These are phyloP conservation scores for Salix suchowensis DNA, from an alignment of 345 rosid species.

Conservation along the genomic window DNA sequence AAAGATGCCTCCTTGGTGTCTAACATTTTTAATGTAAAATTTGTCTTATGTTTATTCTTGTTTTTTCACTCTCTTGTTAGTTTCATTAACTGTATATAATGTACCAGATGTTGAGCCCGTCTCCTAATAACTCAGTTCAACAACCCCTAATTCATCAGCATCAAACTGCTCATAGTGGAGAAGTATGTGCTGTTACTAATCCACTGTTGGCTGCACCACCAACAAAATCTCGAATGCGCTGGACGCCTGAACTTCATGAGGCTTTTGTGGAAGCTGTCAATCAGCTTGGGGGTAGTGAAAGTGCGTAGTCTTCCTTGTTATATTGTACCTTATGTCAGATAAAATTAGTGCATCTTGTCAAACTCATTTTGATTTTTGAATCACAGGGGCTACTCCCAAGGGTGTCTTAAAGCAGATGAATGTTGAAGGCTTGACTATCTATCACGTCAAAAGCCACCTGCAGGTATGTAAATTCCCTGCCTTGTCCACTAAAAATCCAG, in stretches of 20 bases:
- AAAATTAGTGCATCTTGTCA: not conserved
- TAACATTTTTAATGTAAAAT: not conserved
- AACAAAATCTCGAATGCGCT: slow-evolving; percentile 77
- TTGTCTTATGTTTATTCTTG: not conserved
- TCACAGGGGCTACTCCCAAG: slow-evolving; percentile 90
- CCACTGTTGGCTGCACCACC: slow-evolving; percentile 32
- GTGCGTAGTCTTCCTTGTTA: slow-evolving; percentile 38
- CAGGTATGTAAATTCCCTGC: slow-evolving; percentile 44
- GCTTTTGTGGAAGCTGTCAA: slow-evolving; percentile 87
- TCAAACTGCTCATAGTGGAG: slow-evolving; percentile 33
- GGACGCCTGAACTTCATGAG: slow-evolving; percentile 97
- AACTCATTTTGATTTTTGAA: slow-evolving; percentile 17
- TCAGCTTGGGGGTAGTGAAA: slow-evolving; percentile 83
- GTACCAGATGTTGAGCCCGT: slow-evolving; percentile 30
- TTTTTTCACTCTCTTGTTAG: not conserved
- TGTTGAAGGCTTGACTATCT: slow-evolving; percentile 73
- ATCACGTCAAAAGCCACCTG: slow-evolving; percentile 96
- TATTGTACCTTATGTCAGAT: slow-evolving; percentile 2
- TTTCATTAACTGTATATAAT: slow-evolving; percentile 1
- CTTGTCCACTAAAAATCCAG: not conserved
- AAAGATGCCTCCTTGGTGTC: not conserved
- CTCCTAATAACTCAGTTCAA: slow-evolving; percentile 30
- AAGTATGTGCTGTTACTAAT: slow-evolving; percentile 24
- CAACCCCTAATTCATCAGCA: slow-evolving; percentile 37
- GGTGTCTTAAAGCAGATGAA: slow-evolving; percentile 82